Base-by-base conservation (phyloP, 2,329 filamentous ascomycete species). In the Diaporthe destruens region DNA sequence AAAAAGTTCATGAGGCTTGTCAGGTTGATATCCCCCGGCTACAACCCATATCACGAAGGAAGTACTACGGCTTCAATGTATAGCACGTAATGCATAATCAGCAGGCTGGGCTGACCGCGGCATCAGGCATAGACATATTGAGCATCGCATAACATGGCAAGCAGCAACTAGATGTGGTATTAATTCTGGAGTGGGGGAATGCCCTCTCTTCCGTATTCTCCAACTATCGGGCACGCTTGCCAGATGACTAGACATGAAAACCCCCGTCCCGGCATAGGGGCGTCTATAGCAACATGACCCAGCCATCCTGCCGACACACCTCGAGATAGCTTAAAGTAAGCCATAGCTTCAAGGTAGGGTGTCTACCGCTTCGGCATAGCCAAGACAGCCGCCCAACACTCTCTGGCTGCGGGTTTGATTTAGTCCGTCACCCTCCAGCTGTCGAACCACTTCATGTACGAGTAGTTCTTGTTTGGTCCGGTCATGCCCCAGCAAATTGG, bases 401-500 rank as follows among this genome's bases (percentile, higher is more conserved):
- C 23, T n/a, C n/a, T 2, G 8, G 20, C 23, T 44, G 14, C 29
- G 29, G 49, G 14, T n/a, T 42, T 29, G 49, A 23, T 69, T 77
- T 81, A 90, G 79, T 96, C 94, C 56, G 92, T 90, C 78, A 98
- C 93, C 80, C 90, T 92, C 96, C 96, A 99, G 76, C 85, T 90
- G 76, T 92, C 89, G 77, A 98, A 93, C 96, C 96, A 99, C 87
- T 94, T 97, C 85, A 99, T 87, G 85, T 98, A 95, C 78, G 87
- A 89, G 89, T 96, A 99, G 81, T 98, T 86, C 82, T 89, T 88
- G 84, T 94, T 94, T 74, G 89, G 85, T 18, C 96, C 96, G 72
- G 92, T 91, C 94, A 99, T 99, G 74, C 96, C 96, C 87, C 97
- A 99, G 82, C 94, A 96, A 80, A 99, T 95, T 29, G 94, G 95